Evolutionary conservation across 2,329 filamentous ascomycete genomes (phyloP), one percentile per base, ranked within the genome.

Genomic region (Bipolaris victoriae): DNA sequence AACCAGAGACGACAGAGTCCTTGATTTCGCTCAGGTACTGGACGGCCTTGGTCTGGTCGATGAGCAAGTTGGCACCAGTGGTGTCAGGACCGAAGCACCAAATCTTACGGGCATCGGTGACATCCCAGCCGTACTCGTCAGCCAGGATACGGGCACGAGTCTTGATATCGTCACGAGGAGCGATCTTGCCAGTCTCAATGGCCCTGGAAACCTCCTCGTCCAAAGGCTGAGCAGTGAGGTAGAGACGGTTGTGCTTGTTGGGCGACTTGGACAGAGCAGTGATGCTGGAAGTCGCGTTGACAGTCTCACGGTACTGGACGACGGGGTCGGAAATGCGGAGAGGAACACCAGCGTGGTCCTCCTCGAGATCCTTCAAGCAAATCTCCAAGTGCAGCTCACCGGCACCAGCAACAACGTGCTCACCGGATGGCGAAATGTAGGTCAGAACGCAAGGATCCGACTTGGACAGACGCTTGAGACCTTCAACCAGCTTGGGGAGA

Each of bases 211-310:
- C 89, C 73, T 98, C 95, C 87, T 99, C 95, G 44, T 87, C 87
- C 55, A 99, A 86, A 73, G 95, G 95, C 83, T 92, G 84, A 67
- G 95, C 95, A 81, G 86, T 87, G 83, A 99, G 89, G 86, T 98
- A 99, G 62, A 99, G 87, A 92, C 95, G 94, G 88, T 99, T 99
- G 90, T 99, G 95, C 92, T 99, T 99, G 91, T 99, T 99, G 84
- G 95, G 95, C 47, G 95, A 99, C 87, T 99, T 99, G 82, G 95
- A 98, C 76, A 99, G 86, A 71, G 95, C 95, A 77, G 91, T 96
- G 76, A 98, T 98, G 87, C 88, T 91, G 54, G 95, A 98, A 78
- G 88, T 88, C 75, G 67, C 85, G 71, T 82, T 81, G 76, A 99
- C 94, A 66, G 94, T 96, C 88, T 99, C 95, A 88, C 95, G 93